These are phyloP conservation scores for Fusarium coicis DNA, from an alignment of 2,329 filamentous ascomycete species.

Conservation along the genomic window DNA sequence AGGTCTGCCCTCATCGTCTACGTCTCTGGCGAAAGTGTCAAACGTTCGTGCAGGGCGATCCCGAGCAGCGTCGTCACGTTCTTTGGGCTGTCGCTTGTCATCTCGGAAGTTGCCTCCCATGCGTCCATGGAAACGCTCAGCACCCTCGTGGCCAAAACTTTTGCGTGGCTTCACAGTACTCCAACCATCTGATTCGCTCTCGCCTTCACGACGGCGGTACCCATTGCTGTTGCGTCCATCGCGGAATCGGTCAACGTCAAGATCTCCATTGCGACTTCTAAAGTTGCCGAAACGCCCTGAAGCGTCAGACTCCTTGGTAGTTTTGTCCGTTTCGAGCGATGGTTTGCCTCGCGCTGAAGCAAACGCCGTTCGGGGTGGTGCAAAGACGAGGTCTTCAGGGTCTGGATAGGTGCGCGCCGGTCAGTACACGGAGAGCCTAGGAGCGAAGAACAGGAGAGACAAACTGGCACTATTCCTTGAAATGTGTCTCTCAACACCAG, in stretches of 20 bases:
- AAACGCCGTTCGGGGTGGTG: slow-evolving; percentile 85
- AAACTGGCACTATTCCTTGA: slow-evolving; percentile 68
- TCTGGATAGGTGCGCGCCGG: slow-evolving; percentile 53
- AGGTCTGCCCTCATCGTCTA: slow-evolving; percentile 65
- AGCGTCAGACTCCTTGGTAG: slow-evolving; percentile 60
- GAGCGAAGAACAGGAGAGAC: slow-evolving; percentile 42
- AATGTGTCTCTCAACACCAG: slow-evolving; percentile 63
- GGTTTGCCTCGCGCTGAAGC: slow-evolving; percentile 75
- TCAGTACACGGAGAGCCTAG: slow-evolving; percentile 19
- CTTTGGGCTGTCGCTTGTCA: slow-evolving; percentile 59
- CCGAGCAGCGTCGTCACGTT: slow-evolving; percentile 64
- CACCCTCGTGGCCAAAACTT: slow-evolving; percentile 77
- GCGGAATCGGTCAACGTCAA: slow-evolving; percentile 62
- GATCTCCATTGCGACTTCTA: slow-evolving; percentile 62
- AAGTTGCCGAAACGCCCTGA: slow-evolving; percentile 69
- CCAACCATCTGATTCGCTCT: slow-evolving; percentile 77
- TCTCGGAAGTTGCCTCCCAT: slow-evolving; percentile 64
- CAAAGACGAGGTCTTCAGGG: slow-evolving; percentile 85
- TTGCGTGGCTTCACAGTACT: slow-evolving; percentile 78
- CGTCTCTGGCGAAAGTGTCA: slow-evolving; percentile 61
- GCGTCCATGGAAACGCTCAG: slow-evolving; percentile 75
- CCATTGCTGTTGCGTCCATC: slow-evolving; percentile 60
- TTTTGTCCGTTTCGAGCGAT: slow-evolving; percentile 64
- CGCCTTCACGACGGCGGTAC: slow-evolving; percentile 65
- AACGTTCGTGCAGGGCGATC: slow-evolving; percentile 60